A percentile compares a stretch with the other conserved stretches of the same genome.
Evolutionary conservation across 192 early-diverging fungal species (phyloP).

Genomic region (Coemansia sp.): DNA sequence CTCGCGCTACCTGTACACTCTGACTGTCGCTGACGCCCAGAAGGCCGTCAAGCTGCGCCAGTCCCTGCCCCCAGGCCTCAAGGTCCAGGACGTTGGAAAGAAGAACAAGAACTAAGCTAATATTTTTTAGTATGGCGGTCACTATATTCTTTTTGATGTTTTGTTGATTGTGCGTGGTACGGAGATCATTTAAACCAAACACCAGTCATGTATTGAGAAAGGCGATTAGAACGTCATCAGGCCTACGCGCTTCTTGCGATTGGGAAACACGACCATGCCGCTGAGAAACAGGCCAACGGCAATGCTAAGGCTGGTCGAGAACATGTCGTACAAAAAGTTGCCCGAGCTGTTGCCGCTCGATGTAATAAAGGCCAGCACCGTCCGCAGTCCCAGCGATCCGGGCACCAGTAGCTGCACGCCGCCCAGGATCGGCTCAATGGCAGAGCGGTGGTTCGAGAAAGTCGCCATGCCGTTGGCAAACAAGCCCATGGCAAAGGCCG

Average conservation of each 20-base stretch:
- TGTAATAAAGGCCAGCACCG: conserved; percentile 62
- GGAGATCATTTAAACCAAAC: background rate
- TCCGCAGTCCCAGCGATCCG: conserved; percentile 72
- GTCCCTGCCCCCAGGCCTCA: conserved; percentile 81
- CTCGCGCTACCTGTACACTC: conserved; percentile 97
- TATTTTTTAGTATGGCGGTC: background rate
- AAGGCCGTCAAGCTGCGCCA: conserved; percentile 96
- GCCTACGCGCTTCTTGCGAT: conserved; percentile 54
- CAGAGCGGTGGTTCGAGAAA: conserved; percentile 64
- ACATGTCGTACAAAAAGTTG: conserved; percentile 58
- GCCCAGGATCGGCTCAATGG: conserved; percentile 76
- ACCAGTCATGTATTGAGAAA: background rate
- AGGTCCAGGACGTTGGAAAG: conserved; percentile 16
- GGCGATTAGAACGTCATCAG: conserved; percentile 45
- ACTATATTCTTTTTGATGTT: background rate
- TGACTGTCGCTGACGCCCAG: conserved; percentile 88
- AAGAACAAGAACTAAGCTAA: conserved; percentile 24
- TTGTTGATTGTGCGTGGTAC: background rate
- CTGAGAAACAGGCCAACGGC: conserved; percentile 68
- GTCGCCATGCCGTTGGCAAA: conserved; percentile 74
- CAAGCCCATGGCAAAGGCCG: conserved; percentile 78
- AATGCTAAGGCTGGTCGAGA: conserved; percentile 65
- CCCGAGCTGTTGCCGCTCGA: conserved; percentile 54
- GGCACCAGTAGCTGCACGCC: conserved; percentile 83
- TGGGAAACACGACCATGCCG: conserved; percentile 61